These are phyloP conservation scores for Acanthamoeba sp. DNA, from an alignment of 208 protist species.

Conservation along the genomic window DNA sequence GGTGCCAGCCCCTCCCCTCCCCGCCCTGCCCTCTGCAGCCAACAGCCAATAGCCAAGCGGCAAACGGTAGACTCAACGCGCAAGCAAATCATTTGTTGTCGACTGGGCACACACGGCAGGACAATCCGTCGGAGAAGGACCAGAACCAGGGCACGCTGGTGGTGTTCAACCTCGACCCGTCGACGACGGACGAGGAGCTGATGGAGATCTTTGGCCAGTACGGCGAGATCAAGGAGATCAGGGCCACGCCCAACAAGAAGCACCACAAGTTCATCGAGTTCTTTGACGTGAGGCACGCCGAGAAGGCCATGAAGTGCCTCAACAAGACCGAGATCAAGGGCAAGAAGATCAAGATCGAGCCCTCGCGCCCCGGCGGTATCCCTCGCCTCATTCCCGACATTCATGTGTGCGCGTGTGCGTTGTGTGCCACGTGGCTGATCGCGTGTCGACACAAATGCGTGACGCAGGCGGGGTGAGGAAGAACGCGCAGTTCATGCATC, in stretches of 20 bases:
- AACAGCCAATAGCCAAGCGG: too few species aligned
- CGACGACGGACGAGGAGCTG: constrained; percentile 78
- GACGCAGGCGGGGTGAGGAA: constrained; percentile 8
- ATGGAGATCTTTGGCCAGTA: constrained; percentile 82
- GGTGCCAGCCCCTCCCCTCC: background rate
- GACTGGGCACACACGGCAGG: constrained; percentile 5
- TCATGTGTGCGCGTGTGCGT: too few species aligned
- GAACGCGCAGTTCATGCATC: constrained; percentile 50
- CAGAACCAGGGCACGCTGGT: constrained; percentile 89
- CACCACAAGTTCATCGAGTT: constrained; percentile 91
- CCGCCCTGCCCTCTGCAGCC: too few species aligned
- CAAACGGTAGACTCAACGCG: background rate
- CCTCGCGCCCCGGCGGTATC: constrained; percentile 64
- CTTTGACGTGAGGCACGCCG: constrained; percentile 87
- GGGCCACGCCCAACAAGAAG: constrained; percentile 89
- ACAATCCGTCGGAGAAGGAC: constrained; percentile 74
- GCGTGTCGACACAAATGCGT: too few species aligned
- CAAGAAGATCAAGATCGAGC: constrained; percentile 74
- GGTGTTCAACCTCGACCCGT: constrained; percentile 89
- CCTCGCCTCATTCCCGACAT: background rate
- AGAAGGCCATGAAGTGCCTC: constrained; percentile 84
- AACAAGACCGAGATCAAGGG: constrained; percentile 85
- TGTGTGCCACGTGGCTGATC: background rate
- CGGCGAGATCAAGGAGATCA: constrained; percentile 90
- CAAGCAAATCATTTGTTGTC: background rate